These are phyloP conservation scores for Fusarium citri DNA, from an alignment of 2,329 filamentous ascomycete genomes.

Conservation along the genomic window DNA sequence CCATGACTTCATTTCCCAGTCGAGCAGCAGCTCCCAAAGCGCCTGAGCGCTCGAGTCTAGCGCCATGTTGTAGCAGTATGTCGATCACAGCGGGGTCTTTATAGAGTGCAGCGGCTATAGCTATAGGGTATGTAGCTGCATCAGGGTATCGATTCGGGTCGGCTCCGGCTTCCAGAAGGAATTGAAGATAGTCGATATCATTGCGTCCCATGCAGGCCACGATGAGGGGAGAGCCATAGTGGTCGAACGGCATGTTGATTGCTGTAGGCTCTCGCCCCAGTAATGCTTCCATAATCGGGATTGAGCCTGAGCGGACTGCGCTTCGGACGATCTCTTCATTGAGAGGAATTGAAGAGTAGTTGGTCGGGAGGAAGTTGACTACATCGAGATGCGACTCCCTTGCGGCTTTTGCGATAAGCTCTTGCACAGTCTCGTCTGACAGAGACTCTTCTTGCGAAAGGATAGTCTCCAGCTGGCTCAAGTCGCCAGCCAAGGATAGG, in stretches of 20 bases:
- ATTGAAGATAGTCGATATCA: too few species aligned
- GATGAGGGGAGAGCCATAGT: neutral
- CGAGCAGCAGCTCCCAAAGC: neutral
- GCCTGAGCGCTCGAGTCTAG: neutral
- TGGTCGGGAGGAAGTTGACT: accelerated
- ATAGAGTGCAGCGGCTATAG: neutral
- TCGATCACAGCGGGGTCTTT: neutral
- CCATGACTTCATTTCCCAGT: neutral
- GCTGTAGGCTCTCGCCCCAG: neutral
- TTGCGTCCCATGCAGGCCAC: too few species aligned
- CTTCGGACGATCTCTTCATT: neutral
- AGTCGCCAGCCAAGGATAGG: neutral
- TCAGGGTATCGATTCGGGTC: neutral
- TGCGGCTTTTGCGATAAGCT: accelerated
- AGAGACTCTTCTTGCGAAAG: neutral
- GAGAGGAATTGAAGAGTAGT: neutral
- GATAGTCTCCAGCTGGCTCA: neutral
- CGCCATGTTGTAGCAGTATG: neutral
- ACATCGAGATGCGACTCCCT: neutral
- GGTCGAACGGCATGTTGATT: neutral
- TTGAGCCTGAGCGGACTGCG: neutral
- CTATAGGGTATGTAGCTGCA: neutral
- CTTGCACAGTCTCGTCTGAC: neutral
- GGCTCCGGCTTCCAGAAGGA: too few species aligned
- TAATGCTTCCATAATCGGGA: neutral